Conservation (phyloP, 2,329 filamentous ascomycete species). For the Fusarium sp. region DNA sequence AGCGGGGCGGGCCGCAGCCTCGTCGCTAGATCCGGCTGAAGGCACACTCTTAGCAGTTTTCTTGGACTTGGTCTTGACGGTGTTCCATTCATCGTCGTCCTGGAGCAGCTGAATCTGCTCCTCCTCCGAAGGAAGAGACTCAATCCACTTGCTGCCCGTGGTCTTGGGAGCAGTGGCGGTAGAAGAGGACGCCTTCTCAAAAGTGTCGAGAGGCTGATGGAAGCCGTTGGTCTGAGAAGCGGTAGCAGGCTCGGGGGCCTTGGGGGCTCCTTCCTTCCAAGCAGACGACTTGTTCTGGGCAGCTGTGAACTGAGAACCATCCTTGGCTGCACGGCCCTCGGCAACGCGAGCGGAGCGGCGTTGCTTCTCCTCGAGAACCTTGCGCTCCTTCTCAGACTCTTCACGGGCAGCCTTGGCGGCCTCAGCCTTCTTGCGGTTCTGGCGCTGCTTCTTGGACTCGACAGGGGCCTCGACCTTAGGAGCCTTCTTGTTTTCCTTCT, state of each 20-base stretch:
- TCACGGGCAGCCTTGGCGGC: conserved; percentile 80
- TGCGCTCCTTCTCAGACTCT: conserved; percentile 83
- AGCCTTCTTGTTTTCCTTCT: conserved; percentile 73
- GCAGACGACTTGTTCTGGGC: conserved; percentile 58
- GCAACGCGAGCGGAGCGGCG: conserved; percentile 83
- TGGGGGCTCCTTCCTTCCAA: conserved; percentile 58
- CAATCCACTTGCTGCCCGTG: conserved; percentile 60
- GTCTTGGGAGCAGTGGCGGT: conserved; percentile 52
- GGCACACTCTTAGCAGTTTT: conserved; percentile 57
- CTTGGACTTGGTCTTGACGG: conserved; percentile 66
- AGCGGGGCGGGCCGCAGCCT: conserved; percentile 50
- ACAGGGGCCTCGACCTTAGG: conserved; percentile 73
- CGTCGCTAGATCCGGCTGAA: conserved; percentile 54
- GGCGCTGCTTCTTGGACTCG: conserved; percentile 95
- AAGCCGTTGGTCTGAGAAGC: conserved; percentile 53
- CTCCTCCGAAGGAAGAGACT: conserved; percentile 70
- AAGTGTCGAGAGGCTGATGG: conserved; percentile 69
- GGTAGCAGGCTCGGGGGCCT: conserved; percentile 50
- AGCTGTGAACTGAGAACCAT: conserved; percentile 74
- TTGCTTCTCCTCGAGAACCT: conserved; percentile 83
- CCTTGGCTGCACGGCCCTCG: conserved; percentile 86
- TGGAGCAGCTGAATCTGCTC: conserved; percentile 71
- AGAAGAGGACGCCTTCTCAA: conserved; percentile 57
- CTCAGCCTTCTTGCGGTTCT: conserved; percentile 91
- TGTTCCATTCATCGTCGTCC: conserved; percentile 69